Conservation (phyloP, 2,329 filamentous ascomycete species). For the Nigrospora osmanthi region DNA sequence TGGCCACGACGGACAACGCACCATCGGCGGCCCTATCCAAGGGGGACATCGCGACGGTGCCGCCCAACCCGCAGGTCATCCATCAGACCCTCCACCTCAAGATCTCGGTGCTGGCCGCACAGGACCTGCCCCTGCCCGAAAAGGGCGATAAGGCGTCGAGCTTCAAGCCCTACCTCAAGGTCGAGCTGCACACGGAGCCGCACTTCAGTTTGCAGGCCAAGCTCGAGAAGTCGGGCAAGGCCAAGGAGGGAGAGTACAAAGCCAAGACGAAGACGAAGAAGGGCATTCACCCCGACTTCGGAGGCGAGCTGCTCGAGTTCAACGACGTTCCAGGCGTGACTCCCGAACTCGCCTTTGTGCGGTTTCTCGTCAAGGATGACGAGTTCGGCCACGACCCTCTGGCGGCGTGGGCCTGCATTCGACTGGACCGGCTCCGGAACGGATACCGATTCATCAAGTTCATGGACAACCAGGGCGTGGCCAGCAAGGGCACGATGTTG, state of each 20-base stretch:
- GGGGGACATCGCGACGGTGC: slow-evolving; percentile 5
- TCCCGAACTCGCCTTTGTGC: slow-evolving; percentile 64
- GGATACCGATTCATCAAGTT: slow-evolving; percentile 76
- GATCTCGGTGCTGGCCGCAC: slow-evolving; percentile 69
- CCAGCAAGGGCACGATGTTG: slow-evolving; percentile 62
- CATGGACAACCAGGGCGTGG: slow-evolving; percentile 57
- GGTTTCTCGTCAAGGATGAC: slow-evolving; percentile 84
- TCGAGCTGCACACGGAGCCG: slow-evolving; percentile 71
- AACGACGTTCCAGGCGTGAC: slow-evolving; percentile 46
- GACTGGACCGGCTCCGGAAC: slow-evolving; percentile 68
- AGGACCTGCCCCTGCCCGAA: slow-evolving; percentile 61
- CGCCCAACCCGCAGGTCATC: slow-evolving; percentile 23
- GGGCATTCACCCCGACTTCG: slow-evolving; percentile 57
- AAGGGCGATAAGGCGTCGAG: slow-evolving; percentile 40
- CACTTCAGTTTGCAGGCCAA: slow-evolving; percentile 15
- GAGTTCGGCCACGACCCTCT: slow-evolving; percentile 71
- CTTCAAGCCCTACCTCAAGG: slow-evolving; percentile 76
- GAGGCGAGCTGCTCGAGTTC: slow-evolving; percentile 50
- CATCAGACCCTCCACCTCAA: slow-evolving; percentile 59
- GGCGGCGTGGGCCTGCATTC: slow-evolving; percentile 82
- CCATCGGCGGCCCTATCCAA: slow-evolving; percentile 15
- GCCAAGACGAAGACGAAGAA: slow-evolving; percentile 49
- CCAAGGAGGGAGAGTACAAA: slow-evolving; percentile 51
- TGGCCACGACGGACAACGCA: slow-evolving; percentile 5
- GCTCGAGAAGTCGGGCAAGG: slow-evolving; percentile 37